Base-by-base conservation (phyloP, 768 basidiomycete genomes). In the Podaxis mareebaensis region DNA sequence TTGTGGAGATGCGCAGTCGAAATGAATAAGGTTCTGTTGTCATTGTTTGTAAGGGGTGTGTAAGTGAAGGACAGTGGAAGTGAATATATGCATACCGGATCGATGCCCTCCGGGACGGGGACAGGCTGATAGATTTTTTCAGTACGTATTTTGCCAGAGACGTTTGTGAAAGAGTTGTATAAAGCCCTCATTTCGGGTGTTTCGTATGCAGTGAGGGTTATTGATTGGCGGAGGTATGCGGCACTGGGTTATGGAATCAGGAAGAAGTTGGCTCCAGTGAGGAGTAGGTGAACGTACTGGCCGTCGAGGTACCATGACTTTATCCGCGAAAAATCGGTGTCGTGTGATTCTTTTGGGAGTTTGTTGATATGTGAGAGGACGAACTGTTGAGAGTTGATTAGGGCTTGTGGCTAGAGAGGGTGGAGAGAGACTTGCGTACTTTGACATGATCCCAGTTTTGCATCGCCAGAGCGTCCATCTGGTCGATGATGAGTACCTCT, bases 391-490 rank as follows among this genome's bases (percentile, higher is more conserved):
- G 10, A 38, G 30, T 7, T 4, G 17, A 33, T 56, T 36, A 12
- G 39, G 11, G 56, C 0, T 26, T 40, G 15, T 20, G 11, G 62
- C n/a, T 40, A 6, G 48, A 13, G 17, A 49, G 39, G 10, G 39
- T 13, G 42, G 28, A 38, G 48, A 8, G 49, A 17, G 15, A 15
- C 42, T 44, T 11, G 20, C 80, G 39, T 71, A 93, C 96, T 82
- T 97, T 93, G 20, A 96, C 83, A 70, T 99, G 97, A 42, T 98
- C 95, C 97, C 97, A 99, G 69, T 99, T 99, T 77, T 99, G 97
- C 97, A 99, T 99, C 3, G 86, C 84, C 68, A 99, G 83, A 3
- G 90, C 90, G 73, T 99, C 95, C 80, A 93, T 81, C 70, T 97
- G 95, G 73, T 99, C 97, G 15, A 93, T 81, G n/a, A 99, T 77